These are phyloP conservation scores for Ascochyta fabae DNA, from an alignment of 2,329 filamentous ascomycete genomes.

Conservation along the genomic window DNA sequence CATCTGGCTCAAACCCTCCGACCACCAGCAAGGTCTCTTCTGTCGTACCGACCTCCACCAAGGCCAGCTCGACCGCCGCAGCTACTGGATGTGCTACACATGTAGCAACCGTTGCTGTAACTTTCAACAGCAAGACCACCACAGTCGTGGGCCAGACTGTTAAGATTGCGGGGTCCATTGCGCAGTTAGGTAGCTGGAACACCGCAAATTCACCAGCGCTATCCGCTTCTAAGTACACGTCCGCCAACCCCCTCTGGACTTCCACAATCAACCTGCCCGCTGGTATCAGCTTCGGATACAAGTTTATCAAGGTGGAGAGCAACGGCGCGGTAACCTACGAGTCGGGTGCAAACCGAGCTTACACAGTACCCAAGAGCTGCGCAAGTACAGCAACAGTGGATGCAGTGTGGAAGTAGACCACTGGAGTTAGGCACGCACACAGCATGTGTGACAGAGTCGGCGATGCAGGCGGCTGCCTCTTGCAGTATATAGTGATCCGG, in stretches of 20 bases:
- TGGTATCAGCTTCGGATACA: conserved; percentile 54
- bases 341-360: conserved; percentile 50
- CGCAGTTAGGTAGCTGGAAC: conserved; percentile 55
- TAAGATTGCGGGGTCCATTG: conserved; percentile 53
- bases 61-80: conserved; percentile 19
- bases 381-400: conserved; percentile 25
- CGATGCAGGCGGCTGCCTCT: not conserved
- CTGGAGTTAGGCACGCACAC: too few relatives aligned
- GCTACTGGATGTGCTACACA: conserved; percentile 32
- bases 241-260: conserved; percentile 55
- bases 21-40: conserved; percentile 25
- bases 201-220: conserved; percentile 50
- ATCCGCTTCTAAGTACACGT: conserved; percentile 52
- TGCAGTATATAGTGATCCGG: not conserved
- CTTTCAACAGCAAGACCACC: conserved; percentile 56
- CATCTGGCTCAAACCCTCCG: conserved; percentile 18
- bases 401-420: conserved; percentile 31
- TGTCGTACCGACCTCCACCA: conserved; percentile 15
- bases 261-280: conserved; percentile 50
- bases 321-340: conserved; percentile 56
- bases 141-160: conserved; percentile 59
- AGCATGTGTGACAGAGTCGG: not conserved
- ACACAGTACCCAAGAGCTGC: conserved; percentile 42
- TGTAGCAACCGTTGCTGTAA: conserved; percentile 44
- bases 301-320: conserved; percentile 56